phyloP scores from a whole-genome alignment of 2,329 filamentous ascomycete species.

The Phaeoacremonium minimum region DNA sequence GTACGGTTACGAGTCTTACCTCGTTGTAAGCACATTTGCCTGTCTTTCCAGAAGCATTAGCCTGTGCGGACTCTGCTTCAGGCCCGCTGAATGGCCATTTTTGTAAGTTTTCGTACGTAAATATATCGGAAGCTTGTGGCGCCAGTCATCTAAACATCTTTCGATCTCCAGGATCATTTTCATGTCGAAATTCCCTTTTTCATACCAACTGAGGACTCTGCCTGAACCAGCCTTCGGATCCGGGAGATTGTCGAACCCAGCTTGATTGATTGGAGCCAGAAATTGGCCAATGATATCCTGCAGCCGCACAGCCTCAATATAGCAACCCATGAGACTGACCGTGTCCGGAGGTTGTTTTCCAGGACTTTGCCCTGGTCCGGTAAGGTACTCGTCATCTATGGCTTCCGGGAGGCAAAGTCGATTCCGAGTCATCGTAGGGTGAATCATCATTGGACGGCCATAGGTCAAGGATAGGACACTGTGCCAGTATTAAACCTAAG shows the following conservation, averaged over 20 bases:
- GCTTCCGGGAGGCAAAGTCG: conserved; percentile 3
- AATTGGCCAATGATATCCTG: conserved; percentile 5
- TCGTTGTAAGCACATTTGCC: not conserved
- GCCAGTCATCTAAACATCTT: not conserved
- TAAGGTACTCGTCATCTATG: conserved; percentile 6
- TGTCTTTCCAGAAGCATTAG: no score
- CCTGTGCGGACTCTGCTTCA: no score
- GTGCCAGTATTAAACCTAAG: not conserved
- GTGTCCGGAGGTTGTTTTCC: not conserved
- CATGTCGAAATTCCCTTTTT: not conserved
- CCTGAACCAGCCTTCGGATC: not conserved
- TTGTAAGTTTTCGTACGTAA: not conserved
- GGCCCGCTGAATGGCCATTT: no score
- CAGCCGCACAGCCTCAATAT: conserved; percentile 5
- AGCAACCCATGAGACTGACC: conserved; percentile 1
- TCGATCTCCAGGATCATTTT: not conserved
- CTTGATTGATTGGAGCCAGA: conserved; percentile 1
- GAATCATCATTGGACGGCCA: conserved; percentile 6
- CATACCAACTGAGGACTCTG: not conserved
- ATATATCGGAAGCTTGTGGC: not conserved
- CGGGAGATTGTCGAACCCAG: not conserved
- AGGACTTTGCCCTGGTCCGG: not conserved
- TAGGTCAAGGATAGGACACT: conserved; percentile 4
- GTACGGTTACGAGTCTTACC: not conserved
- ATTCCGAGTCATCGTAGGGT: not conserved